These are phyloP conservation scores for Trichophyton equinum DNA, from an alignment of 2,329 filamentous ascomycete species.

Conservation along the genomic window DNA sequence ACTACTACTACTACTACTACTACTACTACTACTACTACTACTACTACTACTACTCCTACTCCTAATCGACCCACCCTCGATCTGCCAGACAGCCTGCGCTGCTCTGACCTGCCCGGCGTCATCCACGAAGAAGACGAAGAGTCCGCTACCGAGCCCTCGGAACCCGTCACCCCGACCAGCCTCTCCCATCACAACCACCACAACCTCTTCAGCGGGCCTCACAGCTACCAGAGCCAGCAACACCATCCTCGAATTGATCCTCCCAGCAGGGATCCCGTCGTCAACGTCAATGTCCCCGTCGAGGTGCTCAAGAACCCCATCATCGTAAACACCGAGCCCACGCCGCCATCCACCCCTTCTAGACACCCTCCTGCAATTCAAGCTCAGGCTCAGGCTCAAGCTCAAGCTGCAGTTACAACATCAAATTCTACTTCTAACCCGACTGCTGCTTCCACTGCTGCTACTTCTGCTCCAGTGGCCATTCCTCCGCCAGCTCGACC, in stretches of 20 bases:
- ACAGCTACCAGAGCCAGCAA: background rate
- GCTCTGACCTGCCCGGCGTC: constrained; percentile 11
- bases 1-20: background rate
- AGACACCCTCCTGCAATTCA: background rate
- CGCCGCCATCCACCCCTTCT: constrained; percentile 10
- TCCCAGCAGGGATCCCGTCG: constrained; percentile 6
- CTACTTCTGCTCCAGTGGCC: background rate
- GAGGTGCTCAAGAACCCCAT: constrained; percentile 10
- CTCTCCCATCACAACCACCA: constrained; percentile 9
- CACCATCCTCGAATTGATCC: background rate
- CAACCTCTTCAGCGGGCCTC: background rate
- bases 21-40: too few species aligned
- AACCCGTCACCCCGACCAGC: constrained; percentile 16
- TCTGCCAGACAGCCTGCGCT: constrained; percentile 8
- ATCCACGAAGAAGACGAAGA: constrained; percentile 15
- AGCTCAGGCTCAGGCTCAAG: too few species aligned
- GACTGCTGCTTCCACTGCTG: background rate
- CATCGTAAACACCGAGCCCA: constrained; percentile 13
- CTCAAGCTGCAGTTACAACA: too few species aligned
- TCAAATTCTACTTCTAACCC: background rate
- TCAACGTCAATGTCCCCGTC: constrained; percentile 2
- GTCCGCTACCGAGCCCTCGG: constrained; percentile 15
- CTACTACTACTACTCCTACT: background rate
- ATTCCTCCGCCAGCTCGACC: background rate
- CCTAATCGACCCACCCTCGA: constrained; percentile 1